Evolutionary conservation across 768 basidiomycete species (phyloP).

Genomic region (Russula griseocarnosa): DNA sequence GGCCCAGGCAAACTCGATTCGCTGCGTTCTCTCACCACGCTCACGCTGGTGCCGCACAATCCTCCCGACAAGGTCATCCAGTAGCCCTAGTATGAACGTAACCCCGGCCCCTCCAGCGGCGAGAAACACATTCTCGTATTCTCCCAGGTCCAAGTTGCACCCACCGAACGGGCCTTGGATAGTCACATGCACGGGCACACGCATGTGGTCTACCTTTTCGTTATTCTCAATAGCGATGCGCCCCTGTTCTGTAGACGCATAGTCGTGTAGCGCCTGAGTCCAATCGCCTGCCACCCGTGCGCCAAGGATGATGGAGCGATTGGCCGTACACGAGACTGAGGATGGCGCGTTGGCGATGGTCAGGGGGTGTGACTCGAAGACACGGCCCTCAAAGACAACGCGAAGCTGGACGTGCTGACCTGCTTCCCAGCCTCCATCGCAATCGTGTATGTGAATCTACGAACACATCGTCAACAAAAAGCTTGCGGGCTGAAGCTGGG

Average conservation of each 20-base stretch:
- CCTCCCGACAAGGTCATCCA: slow-evolving; percentile 77
- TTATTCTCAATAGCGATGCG: slow-evolving; percentile 27
- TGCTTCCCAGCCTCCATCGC: slow-evolving; percentile 54
- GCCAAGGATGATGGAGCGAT: slow-evolving; percentile 56
- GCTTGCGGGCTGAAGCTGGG: not conserved
- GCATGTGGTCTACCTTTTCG: slow-evolving; percentile 34
- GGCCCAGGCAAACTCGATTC: slow-evolving; percentile 71
- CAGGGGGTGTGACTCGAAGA: slow-evolving; percentile 80
- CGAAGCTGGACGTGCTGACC: slow-evolving; percentile 52
- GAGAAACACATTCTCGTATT: slow-evolving; percentile 60
- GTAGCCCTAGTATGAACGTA: slow-evolving; percentile 74
- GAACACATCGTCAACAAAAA: slow-evolving; percentile 4
- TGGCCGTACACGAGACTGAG: slow-evolving; percentile 43
- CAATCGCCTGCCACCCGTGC: slow-evolving; percentile 67
- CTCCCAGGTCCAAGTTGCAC: slow-evolving; percentile 61
- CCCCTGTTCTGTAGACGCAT: slow-evolving; percentile 42
- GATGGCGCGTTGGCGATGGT: slow-evolving; percentile 69
- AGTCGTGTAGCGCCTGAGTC: slow-evolving; percentile 60
- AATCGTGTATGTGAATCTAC: slow-evolving; percentile 54
- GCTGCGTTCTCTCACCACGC: slow-evolving; percentile 37
- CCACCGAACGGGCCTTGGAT: slow-evolving; percentile 89
- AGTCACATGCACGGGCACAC: slow-evolving; percentile 58
- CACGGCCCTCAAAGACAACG: slow-evolving; percentile 47
- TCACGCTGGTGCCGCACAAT: slow-evolving; percentile 46
- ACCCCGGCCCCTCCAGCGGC: slow-evolving; percentile 55